Conservation (phyloP, 257 asterid genomes). For the Ophiorrhiza pumila region DNA sequence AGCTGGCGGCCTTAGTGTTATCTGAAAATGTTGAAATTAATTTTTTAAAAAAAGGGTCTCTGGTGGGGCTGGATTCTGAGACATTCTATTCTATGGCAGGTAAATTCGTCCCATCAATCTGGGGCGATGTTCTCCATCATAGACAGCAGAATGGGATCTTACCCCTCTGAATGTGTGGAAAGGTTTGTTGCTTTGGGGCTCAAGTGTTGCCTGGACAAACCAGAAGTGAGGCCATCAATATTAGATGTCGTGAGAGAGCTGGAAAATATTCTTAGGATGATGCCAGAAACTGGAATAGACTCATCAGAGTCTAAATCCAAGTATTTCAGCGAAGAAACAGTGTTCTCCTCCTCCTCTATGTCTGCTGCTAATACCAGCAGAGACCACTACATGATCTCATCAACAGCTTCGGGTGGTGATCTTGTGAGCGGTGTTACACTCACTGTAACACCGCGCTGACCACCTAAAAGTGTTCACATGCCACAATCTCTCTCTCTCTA, state of each 20-base stretch:
- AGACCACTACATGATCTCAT: slow-evolving; percentile 35
- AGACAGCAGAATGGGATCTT: slow-evolving; percentile 74
- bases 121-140: slow-evolving; percentile 60
- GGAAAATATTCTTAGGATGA: slow-evolving; percentile 47
- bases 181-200: slow-evolving; percentile 62
- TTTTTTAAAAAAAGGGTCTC: neutral
- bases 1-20: too few relatives aligned
- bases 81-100: slow-evolving; percentile 37
- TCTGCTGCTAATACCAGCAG: slow-evolving; percentile 33
- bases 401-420: slow-evolving; percentile 45
- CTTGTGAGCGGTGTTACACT: slow-evolving; percentile 56
- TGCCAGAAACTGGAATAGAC: slow-evolving; percentile 36
- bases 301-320: slow-evolving; percentile 30
- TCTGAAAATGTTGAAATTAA: neutral
- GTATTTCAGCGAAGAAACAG: slow-evolving; percentile 31
- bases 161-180: slow-evolving; percentile 55
- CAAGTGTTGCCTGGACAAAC: slow-evolving; percentile 63
- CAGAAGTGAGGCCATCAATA: slow-evolving; percentile 64
- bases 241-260: slow-evolving; percentile 75
- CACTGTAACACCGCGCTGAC: slow-evolving; percentile 57
- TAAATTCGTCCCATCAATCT: slow-evolving; percentile 54
- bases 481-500: neutral
- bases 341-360: slow-evolving; percentile 32
- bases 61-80: neutral
- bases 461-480: neutral